A percentile compares a stretch with the other conserved stretches of the same genome.
Conservation (phyloP, 306 rosid species). For the Morella rubra region DNA sequence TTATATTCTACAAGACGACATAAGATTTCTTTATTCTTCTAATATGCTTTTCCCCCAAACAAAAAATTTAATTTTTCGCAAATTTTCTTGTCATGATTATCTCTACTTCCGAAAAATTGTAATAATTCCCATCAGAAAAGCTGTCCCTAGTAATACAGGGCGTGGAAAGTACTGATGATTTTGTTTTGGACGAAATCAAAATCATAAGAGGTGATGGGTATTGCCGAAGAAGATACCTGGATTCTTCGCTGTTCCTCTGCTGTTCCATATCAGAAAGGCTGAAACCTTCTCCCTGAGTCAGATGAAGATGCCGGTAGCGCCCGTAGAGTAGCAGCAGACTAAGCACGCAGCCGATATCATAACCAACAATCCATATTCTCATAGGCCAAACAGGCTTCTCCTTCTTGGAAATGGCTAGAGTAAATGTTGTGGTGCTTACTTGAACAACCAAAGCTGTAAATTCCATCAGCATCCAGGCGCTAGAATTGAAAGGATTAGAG, state of each 20-base stretch:
- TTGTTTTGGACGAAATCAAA: not conserved
- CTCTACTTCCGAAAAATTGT: not conserved
- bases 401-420: slow-evolving; percentile 58
- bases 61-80: too few relatives aligned
- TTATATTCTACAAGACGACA: not conserved
- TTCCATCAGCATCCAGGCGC: slow-evolving; percentile 84
- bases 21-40: not conserved
- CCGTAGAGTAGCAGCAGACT: slow-evolving; percentile 74
- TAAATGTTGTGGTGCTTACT: slow-evolving; percentile 51
- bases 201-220: slow-evolving; percentile 5
- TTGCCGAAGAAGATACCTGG: slow-evolving; percentile 51
- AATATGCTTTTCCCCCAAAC: not conserved
- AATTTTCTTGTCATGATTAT: not conserved
- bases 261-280: slow-evolving; percentile 66
- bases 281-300: slow-evolving; percentile 50
- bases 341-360: slow-evolving; percentile 79
- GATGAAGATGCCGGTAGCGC: slow-evolving; percentile 56
- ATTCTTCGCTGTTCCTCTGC: slow-evolving; percentile 67
- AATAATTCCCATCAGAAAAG: not conserved
- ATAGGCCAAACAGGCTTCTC: slow-evolving; percentile 97
- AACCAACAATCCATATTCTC: slow-evolving; percentile 90
- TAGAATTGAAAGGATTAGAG: slow-evolving; percentile 80
- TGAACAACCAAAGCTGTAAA: slow-evolving; percentile 67
- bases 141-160: not conserved
- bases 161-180: not conserved